Evolutionary conservation across 257 asterid species (phyloP).

Genomic region (Jasminum sambac): DNA sequence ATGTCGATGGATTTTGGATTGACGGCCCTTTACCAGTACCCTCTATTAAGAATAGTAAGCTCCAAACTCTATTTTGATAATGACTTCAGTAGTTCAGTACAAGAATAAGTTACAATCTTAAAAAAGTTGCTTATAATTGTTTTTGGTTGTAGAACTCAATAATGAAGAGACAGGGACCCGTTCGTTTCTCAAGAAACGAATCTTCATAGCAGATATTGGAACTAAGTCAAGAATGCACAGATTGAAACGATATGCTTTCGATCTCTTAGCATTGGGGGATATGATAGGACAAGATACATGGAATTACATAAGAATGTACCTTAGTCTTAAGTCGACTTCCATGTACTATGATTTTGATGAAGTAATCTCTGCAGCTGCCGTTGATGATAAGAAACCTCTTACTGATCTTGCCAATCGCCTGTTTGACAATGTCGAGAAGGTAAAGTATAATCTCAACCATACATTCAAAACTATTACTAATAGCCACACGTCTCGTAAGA

Average conservation of each 20-base stretch:
- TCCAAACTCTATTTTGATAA: neutral
- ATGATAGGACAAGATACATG: conserved; percentile 67
- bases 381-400: conserved; percentile 54
- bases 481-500: too few relatives aligned
- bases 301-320: conserved; percentile 66
- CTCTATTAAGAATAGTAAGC: conserved; percentile 47
- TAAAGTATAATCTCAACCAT: neutral
- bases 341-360: conserved; percentile 82
- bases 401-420: conserved; percentile 72
- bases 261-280: conserved; percentile 76
- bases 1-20: conserved; percentile 71
- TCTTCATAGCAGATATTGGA: conserved; percentile 69
- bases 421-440: conserved; percentile 74
- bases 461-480: neutral
- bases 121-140: neutral
- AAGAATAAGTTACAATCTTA: neutral
- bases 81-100: neutral
- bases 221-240: conserved; percentile 58
- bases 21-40: conserved; percentile 63
- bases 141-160: conserved; percentile 41
- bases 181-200: conserved; percentile 54
- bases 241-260: conserved; percentile 71
- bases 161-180: conserved; percentile 73
- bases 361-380: conserved; percentile 59
- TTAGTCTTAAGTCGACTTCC: conserved; percentile 61